These are phyloP conservation scores for Mortierella hygrophila DNA, from an alignment of 192 early-diverging fungal species.

Conservation along the genomic window DNA sequence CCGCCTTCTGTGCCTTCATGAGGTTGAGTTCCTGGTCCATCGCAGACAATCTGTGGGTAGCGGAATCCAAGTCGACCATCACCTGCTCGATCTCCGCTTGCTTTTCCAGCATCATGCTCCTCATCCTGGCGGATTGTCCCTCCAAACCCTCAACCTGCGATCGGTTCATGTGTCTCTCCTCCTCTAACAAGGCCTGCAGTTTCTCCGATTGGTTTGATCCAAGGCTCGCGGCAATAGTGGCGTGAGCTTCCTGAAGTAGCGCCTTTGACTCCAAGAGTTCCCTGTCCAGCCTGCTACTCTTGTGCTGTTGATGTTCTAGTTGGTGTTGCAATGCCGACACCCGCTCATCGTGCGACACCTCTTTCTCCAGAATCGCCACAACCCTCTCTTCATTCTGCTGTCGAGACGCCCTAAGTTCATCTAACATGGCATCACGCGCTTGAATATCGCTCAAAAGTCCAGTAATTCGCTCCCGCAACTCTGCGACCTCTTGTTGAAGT, in stretches of 20 bases:
- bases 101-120: conserved; percentile 12
- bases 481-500: neutral
- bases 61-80: neutral
- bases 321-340: neutral
- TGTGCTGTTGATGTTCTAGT: neutral
- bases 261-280: conserved; percentile 1
- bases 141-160: neutral
- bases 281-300: neutral
- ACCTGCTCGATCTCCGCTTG: conserved; percentile 12
- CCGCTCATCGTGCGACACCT: neutral
- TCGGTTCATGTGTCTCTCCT: neutral
- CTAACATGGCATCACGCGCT: neutral
- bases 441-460: neutral
- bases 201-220: neutral
- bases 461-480: neutral
- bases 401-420: neutral
- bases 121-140: neutral
- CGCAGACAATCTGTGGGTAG: neutral
- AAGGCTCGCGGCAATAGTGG: neutral
- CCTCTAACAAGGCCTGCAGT: neutral
- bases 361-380: neutral
- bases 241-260: neutral
- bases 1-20: neutral
- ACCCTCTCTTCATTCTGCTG: neutral
- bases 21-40: conserved; percentile 2